Evolutionary conservation across 2,329 filamentous ascomycete species (phyloP), one percentile per base, ranked within the genome.

Genomic region (Sodiomyces alkalinus): DNA sequence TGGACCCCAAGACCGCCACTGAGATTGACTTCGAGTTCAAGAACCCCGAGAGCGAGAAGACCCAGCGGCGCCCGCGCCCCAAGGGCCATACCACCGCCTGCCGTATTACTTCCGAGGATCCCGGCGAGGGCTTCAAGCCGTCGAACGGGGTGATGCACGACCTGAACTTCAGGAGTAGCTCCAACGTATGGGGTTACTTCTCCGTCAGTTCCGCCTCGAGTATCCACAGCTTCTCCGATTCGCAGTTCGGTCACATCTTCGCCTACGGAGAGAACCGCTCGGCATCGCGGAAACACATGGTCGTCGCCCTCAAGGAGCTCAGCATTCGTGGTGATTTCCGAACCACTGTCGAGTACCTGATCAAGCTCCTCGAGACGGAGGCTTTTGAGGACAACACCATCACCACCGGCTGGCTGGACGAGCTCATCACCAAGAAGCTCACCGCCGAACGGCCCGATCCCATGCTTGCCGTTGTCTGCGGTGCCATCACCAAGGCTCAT

Each of bases 181-280:
- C 90, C 38, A 98, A 98, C 43, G 90, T 96, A 32, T 98, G 90
- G 90, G 90, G 90, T 68, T 98, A 98, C 60, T 98, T 98, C 74
- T 98, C 90, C 29, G 90, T 98, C 53, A 82, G 86, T 62, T 90
- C 86, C 7, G 78, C 85, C 31, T 87, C 86, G 61, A 86, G 86
- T 56, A 98, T 98, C 41, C 90, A 98, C 72, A 94, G 83, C 56
- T 98, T 93, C 68, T 96, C 90, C 6, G 90, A 98, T 62, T 92
- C 81, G 48, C 90, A 98, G 51, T 98, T 98, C 45, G 90, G 90
- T 58, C 90, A 98, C 60, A 98, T 98, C 43, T 98, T 98, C 55
- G 92, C 90, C 29, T 98, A 96, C 45, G 90, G 90, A 36, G 90
- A 98, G 67, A 98, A 92, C 63, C 77, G 90, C 53, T 79, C 85